Evolutionary conservation across 2,329 filamentous ascomycete species (phyloP).

Genomic region (Aspergillus sp.): DNA sequence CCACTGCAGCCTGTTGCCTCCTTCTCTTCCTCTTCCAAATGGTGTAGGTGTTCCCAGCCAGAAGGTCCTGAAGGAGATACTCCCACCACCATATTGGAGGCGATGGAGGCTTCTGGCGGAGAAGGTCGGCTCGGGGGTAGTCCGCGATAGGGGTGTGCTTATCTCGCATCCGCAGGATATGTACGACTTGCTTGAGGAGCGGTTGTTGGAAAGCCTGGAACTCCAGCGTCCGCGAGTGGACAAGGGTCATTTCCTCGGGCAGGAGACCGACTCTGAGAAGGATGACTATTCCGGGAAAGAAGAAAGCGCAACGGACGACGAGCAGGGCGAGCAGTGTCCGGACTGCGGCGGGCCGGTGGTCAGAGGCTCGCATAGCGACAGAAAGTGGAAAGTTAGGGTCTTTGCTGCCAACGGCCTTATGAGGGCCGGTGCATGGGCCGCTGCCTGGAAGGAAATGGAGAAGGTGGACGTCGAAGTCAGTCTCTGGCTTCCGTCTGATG

Average conservation of each 20-base stretch:
- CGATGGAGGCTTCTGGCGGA: conserved; percentile 46
- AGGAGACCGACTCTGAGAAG: conserved; percentile 17
- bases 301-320: conserved; percentile 28
- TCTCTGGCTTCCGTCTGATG: conserved; percentile 51
- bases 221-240: conserved; percentile 47
- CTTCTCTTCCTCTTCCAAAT: conserved; percentile 40
- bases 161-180: conserved; percentile 55
- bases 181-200: conserved; percentile 54
- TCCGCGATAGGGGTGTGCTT: conserved; percentile 50
- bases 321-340: conserved; percentile 36
- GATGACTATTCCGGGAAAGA: conserved; percentile 18
- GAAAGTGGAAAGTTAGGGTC: conserved; percentile 61
- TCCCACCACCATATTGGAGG: conserved; percentile 38
- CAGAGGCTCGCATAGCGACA: conserved; percentile 38
- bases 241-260: conserved; percentile 48
- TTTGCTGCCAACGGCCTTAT: conserved; percentile 94
- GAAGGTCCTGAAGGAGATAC: conserved; percentile 39
- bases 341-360: conserved; percentile 44
- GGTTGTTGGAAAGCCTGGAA: conserved; percentile 51
- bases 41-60: conserved; percentile 23
- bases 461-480: conserved; percentile 90
- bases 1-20: conserved; percentile 51
- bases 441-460: conserved; percentile 97
- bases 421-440: conserved; percentile 81
- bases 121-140: conserved; percentile 43